Conservation (phyloP, 2,329 filamentous ascomycete species). For the Ramularia endophylla region DNA sequence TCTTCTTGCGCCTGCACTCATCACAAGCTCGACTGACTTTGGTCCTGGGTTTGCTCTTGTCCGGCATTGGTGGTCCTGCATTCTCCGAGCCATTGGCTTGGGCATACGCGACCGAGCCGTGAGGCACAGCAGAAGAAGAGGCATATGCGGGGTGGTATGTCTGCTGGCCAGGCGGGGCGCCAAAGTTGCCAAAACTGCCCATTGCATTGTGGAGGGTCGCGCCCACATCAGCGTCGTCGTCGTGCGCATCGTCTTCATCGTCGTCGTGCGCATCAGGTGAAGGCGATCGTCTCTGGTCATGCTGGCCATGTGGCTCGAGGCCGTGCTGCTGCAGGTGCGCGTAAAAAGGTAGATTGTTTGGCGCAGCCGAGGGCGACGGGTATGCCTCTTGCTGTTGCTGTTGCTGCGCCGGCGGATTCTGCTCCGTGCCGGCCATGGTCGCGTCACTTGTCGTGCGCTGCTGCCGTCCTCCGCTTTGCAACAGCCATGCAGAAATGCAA, state of each 20-base stretch:
- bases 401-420: no score
- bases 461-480: no score
- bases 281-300: background rate
- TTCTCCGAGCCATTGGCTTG: slow-evolving; percentile 18
- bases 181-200: slow-evolving; percentile 16
- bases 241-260: background rate
- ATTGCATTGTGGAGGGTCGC: slow-evolving; percentile 6
- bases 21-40: slow-evolving; percentile 88
- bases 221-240: background rate
- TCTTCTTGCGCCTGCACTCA: slow-evolving; percentile 81
- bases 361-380: background rate
- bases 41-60: slow-evolving; percentile 42
- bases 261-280: slow-evolving; percentile 1
- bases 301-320: slow-evolving; percentile 1
- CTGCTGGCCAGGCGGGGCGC: slow-evolving; percentile 8
- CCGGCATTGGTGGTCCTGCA: slow-evolving; percentile 8
- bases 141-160: slow-evolving; percentile 5
- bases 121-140: slow-evolving; percentile 9
- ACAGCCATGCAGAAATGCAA: no score
- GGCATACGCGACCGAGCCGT: slow-evolving; percentile 18
- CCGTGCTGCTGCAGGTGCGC: slow-evolving; percentile 4
- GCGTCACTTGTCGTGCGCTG: no score
- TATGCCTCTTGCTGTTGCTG: slow-evolving; percentile 1
- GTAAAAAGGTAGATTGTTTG: slow-evolving; percentile 11
- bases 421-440: no score